Conservation (phyloP, 495 filamentous ascomycete species). For the Tuber brumale region DNA sequence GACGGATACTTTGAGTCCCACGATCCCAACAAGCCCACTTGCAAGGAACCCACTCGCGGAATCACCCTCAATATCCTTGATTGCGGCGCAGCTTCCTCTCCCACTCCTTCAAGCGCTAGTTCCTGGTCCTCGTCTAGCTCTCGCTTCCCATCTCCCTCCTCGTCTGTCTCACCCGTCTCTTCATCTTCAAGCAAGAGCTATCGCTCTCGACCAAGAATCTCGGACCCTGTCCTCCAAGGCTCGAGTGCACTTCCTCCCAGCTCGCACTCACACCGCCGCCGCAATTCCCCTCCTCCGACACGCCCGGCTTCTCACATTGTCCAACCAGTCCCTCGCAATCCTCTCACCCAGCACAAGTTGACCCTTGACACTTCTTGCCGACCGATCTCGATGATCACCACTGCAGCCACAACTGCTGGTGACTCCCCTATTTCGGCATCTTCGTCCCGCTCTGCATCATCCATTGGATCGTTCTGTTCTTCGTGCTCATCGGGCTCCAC, state of each 20-base stretch:
- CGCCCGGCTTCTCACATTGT: slow-evolving; percentile 72
- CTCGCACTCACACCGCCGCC: slow-evolving; percentile 27
- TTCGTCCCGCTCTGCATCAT: slow-evolving; percentile 58
- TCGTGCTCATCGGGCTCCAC: slow-evolving; percentile 54
- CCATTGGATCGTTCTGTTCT: slow-evolving; percentile 64
- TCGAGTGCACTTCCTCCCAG: slow-evolving; percentile 19
- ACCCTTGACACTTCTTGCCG: slow-evolving; percentile 74
- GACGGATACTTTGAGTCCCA: slow-evolving; percentile 98
- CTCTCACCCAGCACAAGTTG: slow-evolving; percentile 72
- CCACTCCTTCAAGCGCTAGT: slow-evolving; percentile 40
- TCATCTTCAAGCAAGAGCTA: neutral
- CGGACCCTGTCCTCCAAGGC: slow-evolving; percentile 40
- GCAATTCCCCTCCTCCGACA: slow-evolving; percentile 56
- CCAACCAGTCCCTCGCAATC: slow-evolving; percentile 86
- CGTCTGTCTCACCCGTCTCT: slow-evolving; percentile 16
- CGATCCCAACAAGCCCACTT: slow-evolving; percentile 83
- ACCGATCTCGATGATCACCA: slow-evolving; percentile 64
- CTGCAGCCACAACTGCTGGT: slow-evolving; percentile 52
- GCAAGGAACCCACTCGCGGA: slow-evolving; percentile 92
- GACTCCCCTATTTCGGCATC: slow-evolving; percentile 53
- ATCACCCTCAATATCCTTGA: slow-evolving; percentile 79
- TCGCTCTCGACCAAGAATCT: neutral
- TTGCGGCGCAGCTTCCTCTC: slow-evolving; percentile 43
- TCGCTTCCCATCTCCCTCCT: slow-evolving; percentile 43
- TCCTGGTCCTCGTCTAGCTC: slow-evolving; percentile 50